These are phyloP conservation scores for Hypoxylon sp. DNA, from an alignment of 2,329 filamentous ascomycete genomes.

Conservation along the genomic window DNA sequence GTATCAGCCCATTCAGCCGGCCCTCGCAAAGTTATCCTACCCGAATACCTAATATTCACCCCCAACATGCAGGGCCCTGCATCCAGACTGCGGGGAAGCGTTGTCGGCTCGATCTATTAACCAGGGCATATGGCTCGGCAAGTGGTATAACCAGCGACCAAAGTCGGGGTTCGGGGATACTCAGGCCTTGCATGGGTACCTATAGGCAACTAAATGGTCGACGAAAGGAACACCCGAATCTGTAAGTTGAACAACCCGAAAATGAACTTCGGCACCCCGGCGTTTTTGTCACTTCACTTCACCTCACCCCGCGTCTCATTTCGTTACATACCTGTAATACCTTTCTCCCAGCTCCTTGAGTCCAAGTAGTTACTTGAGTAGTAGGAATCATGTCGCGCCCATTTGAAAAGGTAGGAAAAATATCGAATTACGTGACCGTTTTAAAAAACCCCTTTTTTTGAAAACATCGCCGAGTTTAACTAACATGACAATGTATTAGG, in stretches of 20 bases:
- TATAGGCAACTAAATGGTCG: conserved; percentile 17
- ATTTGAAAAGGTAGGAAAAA: conserved; percentile 48
- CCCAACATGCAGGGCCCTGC: conserved; percentile 25
- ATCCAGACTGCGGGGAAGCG: conserved; percentile 41
- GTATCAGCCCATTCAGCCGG: conserved; percentile 29
- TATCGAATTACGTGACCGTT: background rate
- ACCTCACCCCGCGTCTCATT: conserved; percentile 26
- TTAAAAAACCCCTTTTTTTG: background rate
- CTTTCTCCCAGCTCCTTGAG: background rate
- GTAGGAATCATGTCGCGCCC: conserved; percentile 45
- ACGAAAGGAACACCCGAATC: conserved; percentile 25
- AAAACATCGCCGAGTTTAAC: background rate
- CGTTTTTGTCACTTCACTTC: background rate
- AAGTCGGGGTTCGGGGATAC: conserved; percentile 31
- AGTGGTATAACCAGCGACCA: conserved; percentile 28
- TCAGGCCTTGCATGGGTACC: conserved; percentile 6
- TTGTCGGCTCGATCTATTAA: conserved; percentile 40
- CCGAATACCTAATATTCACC: conserved; percentile 26
- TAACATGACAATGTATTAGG: conserved; percentile 46
- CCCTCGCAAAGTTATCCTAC: background rate
- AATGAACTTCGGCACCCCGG: conserved; percentile 7
- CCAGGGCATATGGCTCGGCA: conserved; percentile 37
- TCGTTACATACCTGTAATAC: background rate
- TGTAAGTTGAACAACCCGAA: conserved; percentile 10
- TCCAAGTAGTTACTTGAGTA: conserved; percentile 8